Percentiles rank a stretch among this genome's conserved stretches.
phyloP scores from a whole-genome alignment of 495 filamentous ascomycete species.

The Aspergillus haitiensis region DNA sequence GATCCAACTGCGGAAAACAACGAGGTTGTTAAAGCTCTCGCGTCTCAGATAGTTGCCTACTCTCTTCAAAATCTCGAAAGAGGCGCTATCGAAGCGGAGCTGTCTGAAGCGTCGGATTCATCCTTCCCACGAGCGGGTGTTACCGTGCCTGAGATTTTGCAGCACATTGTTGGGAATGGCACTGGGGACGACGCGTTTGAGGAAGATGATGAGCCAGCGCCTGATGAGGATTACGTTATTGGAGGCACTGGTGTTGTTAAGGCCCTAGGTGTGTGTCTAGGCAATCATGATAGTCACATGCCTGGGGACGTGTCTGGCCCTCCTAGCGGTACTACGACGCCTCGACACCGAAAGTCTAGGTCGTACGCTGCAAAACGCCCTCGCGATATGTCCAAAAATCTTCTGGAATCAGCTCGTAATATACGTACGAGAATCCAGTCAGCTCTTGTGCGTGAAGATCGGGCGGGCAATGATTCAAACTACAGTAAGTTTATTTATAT shows the following conservation, averaged over 20 bases:
- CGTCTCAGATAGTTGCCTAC: constrained; percentile 90
- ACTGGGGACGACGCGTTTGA: constrained; percentile 54
- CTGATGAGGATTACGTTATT: constrained; percentile 93
- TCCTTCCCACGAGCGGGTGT: constrained; percentile 40
- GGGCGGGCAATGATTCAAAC: constrained; percentile 62
- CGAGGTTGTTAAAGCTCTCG: constrained; percentile 88
- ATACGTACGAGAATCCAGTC: constrained; percentile 82
- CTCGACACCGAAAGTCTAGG: constrained; percentile 45
- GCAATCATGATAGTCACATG: constrained; percentile 57
- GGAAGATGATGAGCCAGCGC: constrained; percentile 68
- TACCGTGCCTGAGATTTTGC: constrained; percentile 64
- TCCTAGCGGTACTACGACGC: constrained; percentile 56
- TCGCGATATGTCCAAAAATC: constrained; percentile 87
- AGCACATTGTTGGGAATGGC: constrained; percentile 61
- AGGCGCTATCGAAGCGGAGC: constrained; percentile 49
- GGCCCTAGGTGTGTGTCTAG: constrained; percentile 84
- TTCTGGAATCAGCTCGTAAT: constrained; percentile 81
- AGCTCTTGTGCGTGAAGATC: constrained; percentile 75
- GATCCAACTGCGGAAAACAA: constrained; percentile 74
- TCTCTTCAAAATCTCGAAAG: constrained; percentile 86
- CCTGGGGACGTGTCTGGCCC: constrained; percentile 43
- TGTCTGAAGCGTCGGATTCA: constrained; percentile 35
- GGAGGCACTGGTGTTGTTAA: constrained; percentile 95
- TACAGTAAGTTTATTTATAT: constrained; percentile 62
- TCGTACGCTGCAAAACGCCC: constrained; percentile 61